Evolutionary conservation across 352 stramenopile species (phyloP), one percentile per base, ranked within the genome.

Genomic region (Blastocystis sp.): DNA sequence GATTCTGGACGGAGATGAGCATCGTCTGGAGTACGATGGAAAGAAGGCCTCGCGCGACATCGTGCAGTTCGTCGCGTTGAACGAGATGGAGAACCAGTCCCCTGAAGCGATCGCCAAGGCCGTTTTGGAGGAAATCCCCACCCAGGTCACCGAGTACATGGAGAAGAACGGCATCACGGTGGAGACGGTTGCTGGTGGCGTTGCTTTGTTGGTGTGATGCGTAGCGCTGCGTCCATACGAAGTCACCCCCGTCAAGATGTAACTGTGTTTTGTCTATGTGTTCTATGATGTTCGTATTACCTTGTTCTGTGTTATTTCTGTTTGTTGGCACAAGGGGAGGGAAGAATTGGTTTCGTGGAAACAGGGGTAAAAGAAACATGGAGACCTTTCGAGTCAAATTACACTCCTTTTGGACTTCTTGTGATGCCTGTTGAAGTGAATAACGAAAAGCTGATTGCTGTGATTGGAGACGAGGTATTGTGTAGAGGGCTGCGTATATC

Each of bases 381-480:
- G 28, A 34, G 28, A 34, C 28, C 28, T 34, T 34, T 34, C 28
- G 28, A 34, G 28, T 34, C 28, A 34, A 34, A 34, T 34, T 34
- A 34, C 28, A 34, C 28, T 34, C 28, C 28, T 34, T 34, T 34
- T 34, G 28, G 28, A 34, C 28, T 34, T 34, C 28, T 34, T 34
- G 28, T 7, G 3, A 81, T 81, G 71, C 71, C 71, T 38, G 71
- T 81, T 17, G 71, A 81, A 66, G 19, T 54, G 43, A 81, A 64
- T 40, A 63, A 64, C 54, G 71, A 81, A 48, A 81, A 81, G 43
- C 57, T 81, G 45, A 81, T 81, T 64, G 71, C 71, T 64, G 71
- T 81, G 71, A 81, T 87, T 21, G 65, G 65, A 76, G 62, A 87
- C 34, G 77, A 87, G 61, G 65, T 87, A 34, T 19, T 54, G 34